Conservation (phyloP, 2,329 filamentous ascomycete species). For the Claviceps sorghi region DNA sequence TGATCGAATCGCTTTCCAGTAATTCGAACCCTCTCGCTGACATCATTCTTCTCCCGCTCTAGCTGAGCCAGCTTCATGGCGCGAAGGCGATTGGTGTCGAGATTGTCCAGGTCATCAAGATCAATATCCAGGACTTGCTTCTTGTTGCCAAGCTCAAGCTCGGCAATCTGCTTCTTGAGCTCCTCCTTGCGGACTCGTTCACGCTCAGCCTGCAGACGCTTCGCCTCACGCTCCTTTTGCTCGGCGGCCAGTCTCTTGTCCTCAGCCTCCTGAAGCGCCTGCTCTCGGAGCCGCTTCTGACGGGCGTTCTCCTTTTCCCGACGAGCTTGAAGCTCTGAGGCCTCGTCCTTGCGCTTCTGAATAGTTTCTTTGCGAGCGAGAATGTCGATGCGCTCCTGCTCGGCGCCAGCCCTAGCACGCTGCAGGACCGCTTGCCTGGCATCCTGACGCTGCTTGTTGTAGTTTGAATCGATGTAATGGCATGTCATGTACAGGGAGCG, state of each 20-base stretch:
- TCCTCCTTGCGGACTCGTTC: constrained; percentile 86
- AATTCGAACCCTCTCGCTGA: constrained; percentile 78
- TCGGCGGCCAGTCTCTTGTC: constrained; percentile 80
- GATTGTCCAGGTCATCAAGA: constrained; percentile 64
- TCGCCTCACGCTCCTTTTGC: constrained; percentile 77
- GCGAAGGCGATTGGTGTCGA: constrained; percentile 81
- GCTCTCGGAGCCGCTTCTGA: constrained; percentile 71
- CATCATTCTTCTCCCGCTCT: constrained; percentile 94
- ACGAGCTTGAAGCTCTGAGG: constrained; percentile 73
- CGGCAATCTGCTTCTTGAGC: constrained; percentile 79
- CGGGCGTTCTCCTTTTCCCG: constrained; percentile 88
- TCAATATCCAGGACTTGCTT: constrained; percentile 59
- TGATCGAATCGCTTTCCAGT: constrained; percentile 95
- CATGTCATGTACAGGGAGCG: constrained; percentile 86
- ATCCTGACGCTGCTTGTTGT: constrained; percentile 67
- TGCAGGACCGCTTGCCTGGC: constrained; percentile 68
- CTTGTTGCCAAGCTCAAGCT: constrained; percentile 67
- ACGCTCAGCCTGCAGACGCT: constrained; percentile 71
- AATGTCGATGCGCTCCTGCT: constrained; percentile 76
- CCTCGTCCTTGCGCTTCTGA: constrained; percentile 91
- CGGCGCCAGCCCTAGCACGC: constrained; percentile 74
- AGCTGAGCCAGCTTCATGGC: constrained; percentile 90
- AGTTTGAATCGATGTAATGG: constrained; percentile 85
- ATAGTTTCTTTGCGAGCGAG: constrained; percentile 81
- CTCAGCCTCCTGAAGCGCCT: constrained; percentile 81